phyloP scores from a whole-genome alignment of 805 yeast genomes.

The Candida ortonii region DNA sequence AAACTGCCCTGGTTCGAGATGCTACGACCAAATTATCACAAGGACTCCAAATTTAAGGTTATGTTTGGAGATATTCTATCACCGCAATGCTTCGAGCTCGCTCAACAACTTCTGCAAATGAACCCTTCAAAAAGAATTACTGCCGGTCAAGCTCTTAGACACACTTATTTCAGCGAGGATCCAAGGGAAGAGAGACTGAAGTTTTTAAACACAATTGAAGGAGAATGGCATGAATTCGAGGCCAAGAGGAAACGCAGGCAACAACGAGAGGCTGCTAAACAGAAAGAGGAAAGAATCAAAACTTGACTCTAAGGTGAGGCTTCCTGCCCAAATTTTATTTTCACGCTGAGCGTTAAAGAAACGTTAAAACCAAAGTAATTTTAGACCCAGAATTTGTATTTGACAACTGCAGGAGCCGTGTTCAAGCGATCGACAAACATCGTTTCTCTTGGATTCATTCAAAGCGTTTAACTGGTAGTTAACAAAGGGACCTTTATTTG shows the following conservation, averaged over 20 bases:
- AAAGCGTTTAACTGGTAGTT: no score
- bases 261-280: conserved; percentile 26
- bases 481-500: no score
- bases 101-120: conserved; percentile 56
- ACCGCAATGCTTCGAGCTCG: conserved; percentile 61
- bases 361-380: neutral
- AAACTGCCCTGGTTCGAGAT: conserved; percentile 91
- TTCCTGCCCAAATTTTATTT: conserved; percentile 4
- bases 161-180: conserved; percentile 66
- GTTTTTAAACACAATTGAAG: conserved; percentile 54
- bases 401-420: no score
- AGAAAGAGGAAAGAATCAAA: conserved; percentile 13
- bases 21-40: conserved; percentile 55
- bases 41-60: conserved; percentile 38
- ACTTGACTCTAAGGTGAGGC: conserved; percentile 3
- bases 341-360: conserved; percentile 1
- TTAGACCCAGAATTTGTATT: no score
- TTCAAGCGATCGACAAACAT: neutral
- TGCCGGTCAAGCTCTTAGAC: conserved; percentile 67
- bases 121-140: conserved; percentile 68
- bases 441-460: no score
- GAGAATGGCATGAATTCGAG: conserved; percentile 98
- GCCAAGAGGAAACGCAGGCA: conserved; percentile 71
- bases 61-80: conserved; percentile 42
- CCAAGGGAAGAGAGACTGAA: conserved; percentile 63